Percentiles rank a stretch among this genome's conserved stretches.
These are phyloP conservation scores for Candida dendrica DNA, from an alignment of 805 yeast species.

Conservation along the genomic window DNA sequence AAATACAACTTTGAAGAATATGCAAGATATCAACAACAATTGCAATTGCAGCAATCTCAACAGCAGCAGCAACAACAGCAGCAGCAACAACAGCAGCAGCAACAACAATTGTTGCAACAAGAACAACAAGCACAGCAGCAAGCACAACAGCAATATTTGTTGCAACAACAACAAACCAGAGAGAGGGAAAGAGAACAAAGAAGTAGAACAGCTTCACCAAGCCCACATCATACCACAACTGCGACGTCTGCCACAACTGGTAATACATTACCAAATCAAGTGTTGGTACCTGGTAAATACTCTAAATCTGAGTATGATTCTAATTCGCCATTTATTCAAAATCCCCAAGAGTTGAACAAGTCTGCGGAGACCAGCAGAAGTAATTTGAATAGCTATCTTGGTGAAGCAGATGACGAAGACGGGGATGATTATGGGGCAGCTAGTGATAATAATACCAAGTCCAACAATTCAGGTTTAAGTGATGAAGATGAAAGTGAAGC, in stretches of 20 bases:
- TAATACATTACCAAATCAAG: not conserved
- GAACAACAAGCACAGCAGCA: constrained; percentile 23
- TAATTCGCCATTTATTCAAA: constrained; percentile 13
- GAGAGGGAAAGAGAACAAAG: not conserved
- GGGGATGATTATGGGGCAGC: not conserved
- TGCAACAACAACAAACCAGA: constrained; percentile 2
- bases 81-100: constrained; percentile 21
- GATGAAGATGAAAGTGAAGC: not conserved
- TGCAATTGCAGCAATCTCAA: constrained; percentile 32
- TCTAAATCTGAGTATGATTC: constrained; percentile 11
- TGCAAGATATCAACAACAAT: constrained; percentile 37
- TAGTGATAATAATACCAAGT: no score
- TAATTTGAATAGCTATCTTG: constrained; percentile 2
- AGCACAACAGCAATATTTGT: constrained; percentile 9
- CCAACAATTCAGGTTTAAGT: not conserved
- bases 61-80: constrained; percentile 23
- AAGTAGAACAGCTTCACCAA: not conserved
- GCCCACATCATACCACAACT: not conserved
- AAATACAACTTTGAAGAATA: constrained; percentile 51
- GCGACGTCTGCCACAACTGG: not conserved
- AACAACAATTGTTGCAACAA: constrained; percentile 28
- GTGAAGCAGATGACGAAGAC: not conserved
- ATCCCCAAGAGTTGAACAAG: not conserved
- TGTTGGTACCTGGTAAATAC: constrained; percentile 4
- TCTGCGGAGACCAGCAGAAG: not conserved